A percentile compares a stretch with the other conserved stretches of the same genome.
Evolutionary conservation across 306 rosid genomes (phyloP).

Genomic region (Rubus idaeus): DNA sequence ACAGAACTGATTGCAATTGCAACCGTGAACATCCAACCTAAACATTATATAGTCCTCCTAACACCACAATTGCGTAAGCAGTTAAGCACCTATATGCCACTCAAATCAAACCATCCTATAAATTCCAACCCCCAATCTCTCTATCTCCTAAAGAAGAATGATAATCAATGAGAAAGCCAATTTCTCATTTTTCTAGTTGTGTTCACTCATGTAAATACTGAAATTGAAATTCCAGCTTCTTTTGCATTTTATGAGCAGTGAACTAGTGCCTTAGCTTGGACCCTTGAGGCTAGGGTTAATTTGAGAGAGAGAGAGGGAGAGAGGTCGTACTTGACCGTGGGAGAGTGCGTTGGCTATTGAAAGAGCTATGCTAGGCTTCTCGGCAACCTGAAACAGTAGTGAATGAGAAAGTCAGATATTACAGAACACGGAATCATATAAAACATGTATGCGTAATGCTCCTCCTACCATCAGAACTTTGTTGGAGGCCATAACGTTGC

Average conservation of each 20-base stretch:
- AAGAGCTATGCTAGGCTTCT: slow-evolving; percentile 95
- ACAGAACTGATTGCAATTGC: background rate
- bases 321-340: slow-evolving; percentile 49
- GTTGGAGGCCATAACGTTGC: background rate
- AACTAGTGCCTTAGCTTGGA: background rate
- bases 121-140: background rate
- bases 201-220: background rate
- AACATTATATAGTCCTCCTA: background rate
- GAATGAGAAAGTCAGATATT: background rate
- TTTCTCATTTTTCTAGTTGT: background rate
- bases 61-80: background rate
- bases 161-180: background rate
- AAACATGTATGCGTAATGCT: no score
- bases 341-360: slow-evolving; percentile 84
- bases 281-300: background rate
- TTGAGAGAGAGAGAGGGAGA: background rate
- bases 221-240: background rate
- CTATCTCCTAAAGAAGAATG: background rate
- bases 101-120: background rate
- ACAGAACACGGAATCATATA: no score
- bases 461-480: background rate
- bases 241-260: slow-evolving; percentile 14
- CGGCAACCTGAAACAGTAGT: slow-evolving; percentile 60
- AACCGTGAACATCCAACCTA: background rate
- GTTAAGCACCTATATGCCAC: background rate